These are phyloP conservation scores for Euphrasia arctica DNA, from an alignment of 305 asterid species.

Conservation along the genomic window DNA sequence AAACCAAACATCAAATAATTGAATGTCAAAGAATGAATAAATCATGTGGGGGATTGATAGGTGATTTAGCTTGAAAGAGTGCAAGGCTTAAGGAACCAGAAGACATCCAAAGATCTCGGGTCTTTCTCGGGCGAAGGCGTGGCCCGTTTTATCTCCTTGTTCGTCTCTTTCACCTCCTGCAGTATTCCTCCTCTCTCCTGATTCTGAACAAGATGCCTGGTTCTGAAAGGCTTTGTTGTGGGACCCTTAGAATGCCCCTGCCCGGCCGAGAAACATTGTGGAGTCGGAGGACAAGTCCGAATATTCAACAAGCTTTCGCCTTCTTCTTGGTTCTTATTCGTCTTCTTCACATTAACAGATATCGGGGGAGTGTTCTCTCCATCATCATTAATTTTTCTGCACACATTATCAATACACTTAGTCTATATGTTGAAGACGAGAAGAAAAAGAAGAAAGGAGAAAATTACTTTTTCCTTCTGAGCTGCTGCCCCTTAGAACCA, in stretches of 20 bases:
- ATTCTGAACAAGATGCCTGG: conserved; percentile 46
- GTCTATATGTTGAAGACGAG: too few relatives aligned
- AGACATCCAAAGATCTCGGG: conserved; percentile 72
- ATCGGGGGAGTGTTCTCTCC: conserved; percentile 71
- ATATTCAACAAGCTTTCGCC: conserved; percentile 27
- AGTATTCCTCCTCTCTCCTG: conserved; percentile 72
- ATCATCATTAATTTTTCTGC: conserved; percentile 63
- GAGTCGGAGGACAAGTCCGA: conserved; percentile 91
- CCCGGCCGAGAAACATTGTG: conserved; percentile 79
- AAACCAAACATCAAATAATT: conserved; percentile 18
- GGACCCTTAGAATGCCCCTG: conserved; percentile 34
- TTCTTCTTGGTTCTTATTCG: conserved; percentile 22
- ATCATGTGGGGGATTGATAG: too few relatives aligned
- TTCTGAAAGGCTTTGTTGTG: conserved; percentile 42
- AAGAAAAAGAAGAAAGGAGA: not conserved
- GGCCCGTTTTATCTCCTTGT: conserved; percentile 28
- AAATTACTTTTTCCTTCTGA: conserved; percentile 55
- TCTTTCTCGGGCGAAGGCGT: conserved; percentile 41
- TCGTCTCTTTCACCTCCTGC: conserved; percentile 38
- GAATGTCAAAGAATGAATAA: conserved; percentile 7
- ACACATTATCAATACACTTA: not conserved
- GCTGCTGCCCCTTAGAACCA: conserved; percentile 50
- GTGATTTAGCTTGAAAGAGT: conserved; percentile 50
- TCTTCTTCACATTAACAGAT: conserved; percentile 50
- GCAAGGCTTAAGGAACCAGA: conserved; percentile 98